Base-by-base conservation (phyloP, 179 eudicot species). In the Amaranthus tricolor region DNA sequence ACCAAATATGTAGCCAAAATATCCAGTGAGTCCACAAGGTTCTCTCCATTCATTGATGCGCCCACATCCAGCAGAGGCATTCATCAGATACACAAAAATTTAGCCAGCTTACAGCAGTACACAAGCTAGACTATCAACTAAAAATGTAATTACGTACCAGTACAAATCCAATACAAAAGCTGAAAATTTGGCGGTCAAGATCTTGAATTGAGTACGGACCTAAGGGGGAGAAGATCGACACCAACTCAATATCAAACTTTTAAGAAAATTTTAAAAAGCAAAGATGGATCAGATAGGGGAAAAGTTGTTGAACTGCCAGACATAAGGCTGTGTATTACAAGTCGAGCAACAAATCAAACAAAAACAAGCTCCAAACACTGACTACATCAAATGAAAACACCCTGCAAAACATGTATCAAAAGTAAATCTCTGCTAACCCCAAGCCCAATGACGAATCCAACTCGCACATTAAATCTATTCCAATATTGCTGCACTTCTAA, bases 121-220 rank as follows among this genome's bases (percentile, higher is more conserved):
- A 44, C 45, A 59, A 40, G 50, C 17, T 67, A 50, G 49, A 65
- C 76, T n/a, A 56, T 11, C 13, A 31, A 70, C 9, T 12, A 63
- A 6, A 1, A 7, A 40, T 54, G 61, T 47, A 47, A 20, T 15
- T 19, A 70, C 82, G 70, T 79, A 79, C 76, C 82, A 64, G 78
- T 15, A 19, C 53, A 55, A 50, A 31, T 70, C 66, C 67, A 57
- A 47, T 56, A 47, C 6, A 15, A 17, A 31, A 74, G 74, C 73
- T 73, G 77, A 51, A 59, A 68, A 53, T 69, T 77, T 51, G 14
- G 50, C 61, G n/a, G 72, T 16, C 47, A 21, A 48, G 45, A 43
- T 50, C 47, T 61, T 16, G 64, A 59, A 13, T 62, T 44, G 24
- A 74, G 66, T 56, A 74, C 47, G 20, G 62, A 43, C 71, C 76